Evolutionary conservation across 257 asterid species (phyloP).

Genomic region (Ilex aquifolium): DNA sequence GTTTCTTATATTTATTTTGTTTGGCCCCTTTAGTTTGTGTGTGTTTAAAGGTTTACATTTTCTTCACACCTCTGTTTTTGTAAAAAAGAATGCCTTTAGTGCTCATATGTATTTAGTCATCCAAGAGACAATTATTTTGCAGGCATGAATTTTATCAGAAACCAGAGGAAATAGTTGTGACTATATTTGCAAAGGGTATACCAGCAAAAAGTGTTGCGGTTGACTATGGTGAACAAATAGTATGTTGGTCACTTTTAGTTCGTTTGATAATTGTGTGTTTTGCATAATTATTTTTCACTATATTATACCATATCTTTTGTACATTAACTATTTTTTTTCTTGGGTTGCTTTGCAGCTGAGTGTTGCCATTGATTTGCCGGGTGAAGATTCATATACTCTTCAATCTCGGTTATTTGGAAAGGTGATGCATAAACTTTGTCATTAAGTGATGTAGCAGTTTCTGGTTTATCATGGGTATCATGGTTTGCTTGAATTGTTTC

Average conservation of each 20-base stretch:
- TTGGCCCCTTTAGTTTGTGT: too few species aligned
- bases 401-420: conserved; percentile 88
- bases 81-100: too few species aligned
- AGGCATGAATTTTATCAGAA: conserved; percentile 95
- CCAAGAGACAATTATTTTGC: conserved; percentile 1
- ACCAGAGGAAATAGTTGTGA: conserved; percentile 88
- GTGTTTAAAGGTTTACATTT: too few species aligned
- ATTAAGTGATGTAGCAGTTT: too few species aligned
- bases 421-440: conserved; percentile 30
- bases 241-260: conserved; percentile 24
- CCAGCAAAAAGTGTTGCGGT: conserved; percentile 52
- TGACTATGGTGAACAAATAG: conserved; percentile 95
- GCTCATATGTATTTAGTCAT: too few species aligned
- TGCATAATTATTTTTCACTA: background rate
- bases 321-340: background rate
- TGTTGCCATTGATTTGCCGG: conserved; percentile 68
- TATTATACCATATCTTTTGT: background rate
- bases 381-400: conserved; percentile 71
- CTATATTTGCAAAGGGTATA: conserved; percentile 86
- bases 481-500: too few species aligned
- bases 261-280: background rate
- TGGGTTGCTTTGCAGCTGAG: conserved; percentile 59
- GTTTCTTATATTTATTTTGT: too few species aligned
- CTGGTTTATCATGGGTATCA: too few species aligned
- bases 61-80: too few species aligned